Conservation (phyloP, 495 filamentous ascomycete genomes). For the Daldinia bambusicola region DNA sequence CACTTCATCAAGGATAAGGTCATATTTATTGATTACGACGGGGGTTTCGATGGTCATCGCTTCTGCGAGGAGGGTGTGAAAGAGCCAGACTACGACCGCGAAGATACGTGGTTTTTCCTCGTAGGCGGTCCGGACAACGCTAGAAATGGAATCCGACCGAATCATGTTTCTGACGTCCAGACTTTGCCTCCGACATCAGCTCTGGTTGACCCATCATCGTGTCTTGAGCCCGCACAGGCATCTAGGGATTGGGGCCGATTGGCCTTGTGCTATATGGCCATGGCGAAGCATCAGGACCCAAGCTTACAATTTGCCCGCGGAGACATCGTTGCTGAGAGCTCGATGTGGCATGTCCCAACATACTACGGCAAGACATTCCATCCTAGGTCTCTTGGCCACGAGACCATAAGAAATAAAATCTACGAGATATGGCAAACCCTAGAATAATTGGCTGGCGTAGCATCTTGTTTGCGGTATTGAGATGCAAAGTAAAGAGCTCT, state of each 20-base stretch:
- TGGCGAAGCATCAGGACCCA: slow-evolving; percentile 48
- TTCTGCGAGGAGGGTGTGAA: slow-evolving; percentile 58
- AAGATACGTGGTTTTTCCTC: slow-evolving; percentile 61
- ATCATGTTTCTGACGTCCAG: slow-evolving; percentile 13
- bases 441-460: slow-evolving; percentile 4
- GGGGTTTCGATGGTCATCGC: slow-evolving; percentile 56
- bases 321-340: slow-evolving; percentile 40
- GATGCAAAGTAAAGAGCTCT: neutral
- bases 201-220: slow-evolving; percentile 48
- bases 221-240: slow-evolving; percentile 42
- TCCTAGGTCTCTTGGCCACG: slow-evolving; percentile 52
- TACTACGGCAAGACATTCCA: slow-evolving; percentile 60
- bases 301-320: slow-evolving; percentile 40
- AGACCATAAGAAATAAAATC: slow-evolving; percentile 49
- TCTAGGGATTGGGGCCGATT: slow-evolving; percentile 54
- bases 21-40: slow-evolving; percentile 58
- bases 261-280: slow-evolving; percentile 56
- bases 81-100: slow-evolving; percentile 54
- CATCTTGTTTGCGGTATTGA: neutral
- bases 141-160: slow-evolving; percentile 20
- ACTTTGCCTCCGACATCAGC: slow-evolving; percentile 39
- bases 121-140: slow-evolving; percentile 54
- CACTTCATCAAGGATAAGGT: slow-evolving; percentile 47
- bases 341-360: slow-evolving; percentile 58
- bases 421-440: slow-evolving; percentile 48